Evolutionary conservation across 2,329 filamentous ascomycete genomes (phyloP), one percentile per base, ranked within the genome.

Genomic region (Aaosphaeria arxii): DNA sequence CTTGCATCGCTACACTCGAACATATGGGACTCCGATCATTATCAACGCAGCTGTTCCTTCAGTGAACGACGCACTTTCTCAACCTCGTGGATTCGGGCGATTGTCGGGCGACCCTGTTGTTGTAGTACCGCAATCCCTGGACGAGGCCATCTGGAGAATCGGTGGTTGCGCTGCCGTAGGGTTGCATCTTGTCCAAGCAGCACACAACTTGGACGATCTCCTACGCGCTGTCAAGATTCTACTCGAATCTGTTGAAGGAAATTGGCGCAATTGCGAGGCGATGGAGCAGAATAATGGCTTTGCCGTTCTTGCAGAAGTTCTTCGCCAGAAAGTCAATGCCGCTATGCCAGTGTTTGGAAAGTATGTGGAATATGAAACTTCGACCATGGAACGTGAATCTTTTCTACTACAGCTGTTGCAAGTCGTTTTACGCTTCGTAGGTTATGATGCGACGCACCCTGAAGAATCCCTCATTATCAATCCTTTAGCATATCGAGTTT

Each of bases 221-320:
- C 74, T 91, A 7, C 81, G 88, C 46, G 85, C 91, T 1, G 84
- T 95, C 2, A 85, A 95, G 61, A 87, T 95, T 60, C 77, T 96
- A 29, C 91, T 96, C 53, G 84, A 88, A 55, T 89, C 89, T 51
- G 88, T 96, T 43, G 87, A 88, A 56, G 87, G 88, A 54, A 97
- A 88, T 65, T 99, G 95, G 94, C 83, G 94, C 54, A 97, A 97
- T 57, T 97, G 94, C 57, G 95, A 99, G 67, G 91, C 94, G 29
- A 96, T 99, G 88, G 94, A 99, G 69, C 86, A 89, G 60, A 91
- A 95, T 50, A 94, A 95, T 57, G 95, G 92, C 0, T 99, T 96
- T 65, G 87, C 89, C 29, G 88, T 97, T 33, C 74, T 99, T 44
- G 88, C 88, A 38, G 84, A 91, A 69, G 78, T 97, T 13, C 73